Evolutionary conservation across 768 basidiomycete genomes (phyloP), one percentile per base, ranked within the genome.

Genomic region (Leccinum truebloodii): DNA sequence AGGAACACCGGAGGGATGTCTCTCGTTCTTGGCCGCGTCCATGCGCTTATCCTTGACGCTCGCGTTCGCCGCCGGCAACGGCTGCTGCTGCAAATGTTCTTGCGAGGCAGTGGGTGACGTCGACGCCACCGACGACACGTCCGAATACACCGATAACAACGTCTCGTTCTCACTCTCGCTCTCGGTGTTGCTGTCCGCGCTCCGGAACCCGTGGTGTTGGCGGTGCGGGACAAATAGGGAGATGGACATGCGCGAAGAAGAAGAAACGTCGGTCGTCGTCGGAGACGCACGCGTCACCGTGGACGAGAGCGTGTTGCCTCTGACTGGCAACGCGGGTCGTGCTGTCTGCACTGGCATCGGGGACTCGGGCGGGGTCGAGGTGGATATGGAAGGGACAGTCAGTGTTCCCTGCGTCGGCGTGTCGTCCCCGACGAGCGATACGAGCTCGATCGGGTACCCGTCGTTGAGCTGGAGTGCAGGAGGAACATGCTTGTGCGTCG

Each of bases 321-420:
- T 32, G 4, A 61, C 54, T 30, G 61, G 37, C n/a, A 6, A 3
- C 26, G 39, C 24, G 54, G 70, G 67, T 20, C 59, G 64, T 22
- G 69, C 61, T 18, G 70, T 65, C 51, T 65, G 52, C 4, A 63
- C 55, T n/a, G 68, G 63, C 32, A 61, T 64, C 26, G 77, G 77
- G 3, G 78, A 75, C 44, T 79, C 79, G 1, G 83, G 80, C 4
- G 71, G 78, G 6, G 81, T 80, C 2, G 83, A 3, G 14, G 14
- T 85, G 5, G 82, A 80, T 59, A 87, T 86, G 8, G 69, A 75
- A 16, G 86, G 86, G 53, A 88, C 83, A 1, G 80, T 76, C 28
- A 81, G 65, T 0, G 79, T 79, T 14, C 74, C 78, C 39, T 77
- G 81, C 2, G 77, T 74, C 28, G 55, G 57, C 8, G 59, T 39